Evolutionary conservation across 139 green algal genomes (phyloP).

Genomic region (Chlamydomonas eustigma): DNA sequence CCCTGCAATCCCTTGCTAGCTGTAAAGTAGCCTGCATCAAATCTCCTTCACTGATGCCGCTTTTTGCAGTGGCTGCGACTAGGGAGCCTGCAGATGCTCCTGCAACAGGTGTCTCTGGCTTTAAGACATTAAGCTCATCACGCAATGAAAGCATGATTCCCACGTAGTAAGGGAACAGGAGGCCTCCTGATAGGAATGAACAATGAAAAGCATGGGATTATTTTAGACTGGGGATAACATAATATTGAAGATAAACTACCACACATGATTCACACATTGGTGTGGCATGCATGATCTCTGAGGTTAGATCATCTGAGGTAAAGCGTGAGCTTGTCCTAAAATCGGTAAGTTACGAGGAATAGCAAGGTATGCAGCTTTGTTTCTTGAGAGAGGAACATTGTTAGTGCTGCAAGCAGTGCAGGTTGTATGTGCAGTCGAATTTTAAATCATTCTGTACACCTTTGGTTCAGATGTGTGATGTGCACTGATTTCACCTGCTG

Average conservation of each 20-base stretch:
- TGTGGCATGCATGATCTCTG: background rate
- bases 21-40: background rate
- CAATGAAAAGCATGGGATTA: background rate
- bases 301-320: too few species aligned
- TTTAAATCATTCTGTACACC: background rate
- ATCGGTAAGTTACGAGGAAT: background rate
- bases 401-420: background rate
- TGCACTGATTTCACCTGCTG: background rate
- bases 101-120: background rate
- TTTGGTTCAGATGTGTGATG: background rate
- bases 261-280: background rate
- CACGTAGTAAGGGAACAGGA: slow-evolving; percentile 11
- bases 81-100: slow-evolving; percentile 5
- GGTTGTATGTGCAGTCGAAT: background rate
- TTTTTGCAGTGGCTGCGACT: background rate
- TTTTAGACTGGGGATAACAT: background rate
- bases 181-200: background rate
- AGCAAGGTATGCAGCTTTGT: too few species aligned
- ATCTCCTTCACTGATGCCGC: slow-evolving; percentile 3
- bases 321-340: background rate
- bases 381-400: background rate
- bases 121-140: background rate
- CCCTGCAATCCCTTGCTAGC: background rate
- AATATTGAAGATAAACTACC: background rate
- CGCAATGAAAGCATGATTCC: background rate